phyloP scores from a whole-genome alignment of 192 early-diverging fungal genomes.

The Spizellomyces sp. region DNA sequence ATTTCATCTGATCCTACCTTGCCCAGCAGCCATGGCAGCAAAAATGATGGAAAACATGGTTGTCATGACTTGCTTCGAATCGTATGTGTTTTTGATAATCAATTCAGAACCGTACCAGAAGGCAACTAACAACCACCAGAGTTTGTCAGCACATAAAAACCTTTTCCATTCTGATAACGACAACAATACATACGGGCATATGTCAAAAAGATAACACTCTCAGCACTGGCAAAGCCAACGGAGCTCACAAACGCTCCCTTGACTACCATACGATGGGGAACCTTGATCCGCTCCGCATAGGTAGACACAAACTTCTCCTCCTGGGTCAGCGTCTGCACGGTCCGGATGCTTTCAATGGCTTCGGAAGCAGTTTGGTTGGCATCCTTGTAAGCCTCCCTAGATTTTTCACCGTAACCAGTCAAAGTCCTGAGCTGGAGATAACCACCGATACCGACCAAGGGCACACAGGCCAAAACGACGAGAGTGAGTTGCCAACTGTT shows the following conservation, averaged over 20 bases:
- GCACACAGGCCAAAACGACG: constrained; percentile 67
- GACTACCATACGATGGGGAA: constrained; percentile 70
- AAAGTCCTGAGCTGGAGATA: constrained; percentile 63
- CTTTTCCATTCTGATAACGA: constrained; percentile 14
- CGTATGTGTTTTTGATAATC: constrained; percentile 52
- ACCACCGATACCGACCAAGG: constrained; percentile 67
- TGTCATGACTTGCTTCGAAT: constrained; percentile 42
- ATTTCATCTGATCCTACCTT: constrained; percentile 18
- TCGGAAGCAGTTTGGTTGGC: constrained; percentile 79
- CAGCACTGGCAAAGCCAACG: constrained; percentile 76
- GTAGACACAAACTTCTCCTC: constrained; percentile 69
- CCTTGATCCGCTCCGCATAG: constrained; percentile 63
- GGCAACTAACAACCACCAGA: constrained; percentile 62
- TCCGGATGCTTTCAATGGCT: constrained; percentile 80
- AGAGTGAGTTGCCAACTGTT: constrained; percentile 82
- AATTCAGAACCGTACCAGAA: constrained; percentile 83
- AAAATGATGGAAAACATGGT: constrained; percentile 57
- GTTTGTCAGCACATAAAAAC: constrained; percentile 4
- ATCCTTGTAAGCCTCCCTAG: constrained; percentile 66
- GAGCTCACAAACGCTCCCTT: constrained; percentile 65
- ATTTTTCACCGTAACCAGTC: constrained; percentile 61
- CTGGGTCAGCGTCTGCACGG: constrained; percentile 73
- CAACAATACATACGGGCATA: constrained; percentile 51
- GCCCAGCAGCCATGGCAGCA: constrained; percentile 76
- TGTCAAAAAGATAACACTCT: constrained; percentile 71